Conservation (phyloP, 1,139 yeast genomes). For the Blastobotrys apis region DNA sequence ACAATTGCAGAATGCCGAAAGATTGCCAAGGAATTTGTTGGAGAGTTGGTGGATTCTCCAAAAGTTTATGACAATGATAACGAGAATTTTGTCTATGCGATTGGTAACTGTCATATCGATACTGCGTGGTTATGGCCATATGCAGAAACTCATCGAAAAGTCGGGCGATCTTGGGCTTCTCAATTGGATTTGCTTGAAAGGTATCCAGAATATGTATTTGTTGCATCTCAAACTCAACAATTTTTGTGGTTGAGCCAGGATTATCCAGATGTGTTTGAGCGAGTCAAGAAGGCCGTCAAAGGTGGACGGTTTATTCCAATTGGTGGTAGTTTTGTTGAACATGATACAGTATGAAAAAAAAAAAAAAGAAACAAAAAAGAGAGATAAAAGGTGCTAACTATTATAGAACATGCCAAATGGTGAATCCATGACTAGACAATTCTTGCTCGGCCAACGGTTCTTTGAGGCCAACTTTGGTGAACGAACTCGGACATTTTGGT, state of each 20-base stretch:
- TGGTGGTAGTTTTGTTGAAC: constrained; percentile 98
- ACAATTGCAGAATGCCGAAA: constrained; percentile 60
- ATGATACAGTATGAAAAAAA: too few species aligned
- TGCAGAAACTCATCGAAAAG: constrained; percentile 88
- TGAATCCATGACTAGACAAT: constrained; percentile 84
- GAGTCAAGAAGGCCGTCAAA: constrained; percentile 60
- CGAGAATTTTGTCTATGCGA: constrained; percentile 54
- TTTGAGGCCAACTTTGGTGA: constrained; percentile 73
- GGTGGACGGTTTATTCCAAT: constrained; percentile 79
- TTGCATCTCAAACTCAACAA: constrained; percentile 94
- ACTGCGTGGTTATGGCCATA: constrained; percentile 99
- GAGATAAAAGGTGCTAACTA: too few species aligned
- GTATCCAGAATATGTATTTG: constrained; percentile 91
- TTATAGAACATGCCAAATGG: constrained; percentile 92
- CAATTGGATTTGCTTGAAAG: constrained; percentile 79
- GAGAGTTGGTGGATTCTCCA: constrained; percentile 57
- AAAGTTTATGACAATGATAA: constrained; percentile 47
- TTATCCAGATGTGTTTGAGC: constrained; percentile 72
- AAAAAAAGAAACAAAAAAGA: too few species aligned
- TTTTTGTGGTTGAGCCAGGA: constrained; percentile 84
- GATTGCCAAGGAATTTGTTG: constrained; percentile 62
- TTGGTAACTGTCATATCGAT: constrained; percentile 96
- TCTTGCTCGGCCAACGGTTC: constrained; percentile 83
- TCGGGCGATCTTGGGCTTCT: constrained; percentile 93
- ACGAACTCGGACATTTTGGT: constrained; percentile 76